Evolutionary conservation across 768 basidiomycete genomes (phyloP), one percentile per base, ranked within the genome.

Genomic region (Cyathus striatus): DNA sequence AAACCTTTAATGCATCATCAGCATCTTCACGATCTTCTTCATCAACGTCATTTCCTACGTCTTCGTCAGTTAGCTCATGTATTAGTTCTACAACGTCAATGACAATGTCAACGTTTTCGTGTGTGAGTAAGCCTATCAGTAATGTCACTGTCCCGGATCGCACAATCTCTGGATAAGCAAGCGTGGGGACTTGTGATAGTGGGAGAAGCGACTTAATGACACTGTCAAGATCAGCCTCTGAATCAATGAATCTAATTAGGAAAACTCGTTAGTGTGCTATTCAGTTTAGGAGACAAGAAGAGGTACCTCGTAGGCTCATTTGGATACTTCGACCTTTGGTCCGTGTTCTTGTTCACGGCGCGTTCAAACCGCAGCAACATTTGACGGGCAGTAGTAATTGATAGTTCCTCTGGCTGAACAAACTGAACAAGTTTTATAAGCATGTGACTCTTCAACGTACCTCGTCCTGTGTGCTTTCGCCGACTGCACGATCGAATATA

Each of bases 31-130:
- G 79, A 43, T 78, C 78, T 18, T 84, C 85, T 0, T 85, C 77
- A 7, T 78, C 80, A 20, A 79, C 81, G 2, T 84, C 88, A 38
- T 87, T 83, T 4, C 87, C 88, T 2, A 90, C 90, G 53, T 98
- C 95, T 62, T 98, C 96, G 51, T 99, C 96, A 1, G 93, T 95
- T 47, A 97, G 74, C 62, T 99, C 96, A 53, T 92, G 85, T 4
- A 99, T 71, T 16, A 95, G 76, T 57, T 94, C 90, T 25, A 98
- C 83, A 23, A 91, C 86, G 51, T 96, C 93, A 42, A 98, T 88
- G n/a, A 89, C 88, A 47, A 99, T 97, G 64, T 99, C 96, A 37
- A 85, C 76, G 59, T 99, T 99, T 63, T 99, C 96, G 59, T 99
- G 94, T 44, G 82, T 89, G 43, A 99, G 79, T 38, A 99, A 76